Conservation (phyloP, 129 eudicot species). For the Arctium minus region DNA sequence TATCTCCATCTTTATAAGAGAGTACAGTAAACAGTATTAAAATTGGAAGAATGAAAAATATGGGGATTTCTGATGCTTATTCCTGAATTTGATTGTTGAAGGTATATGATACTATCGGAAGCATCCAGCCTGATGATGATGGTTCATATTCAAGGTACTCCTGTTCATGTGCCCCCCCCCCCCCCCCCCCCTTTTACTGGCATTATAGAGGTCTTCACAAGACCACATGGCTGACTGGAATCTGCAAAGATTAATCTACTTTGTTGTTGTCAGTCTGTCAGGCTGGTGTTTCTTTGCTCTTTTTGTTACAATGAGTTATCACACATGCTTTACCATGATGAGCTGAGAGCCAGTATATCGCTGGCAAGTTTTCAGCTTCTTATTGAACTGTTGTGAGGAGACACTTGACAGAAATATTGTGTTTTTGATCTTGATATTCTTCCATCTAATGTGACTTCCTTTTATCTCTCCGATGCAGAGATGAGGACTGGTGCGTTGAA, state of each 20-base stretch:
- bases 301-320: not conserved
- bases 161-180: not conserved
- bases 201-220: constrained; percentile 11
- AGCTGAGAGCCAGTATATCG: not conserved
- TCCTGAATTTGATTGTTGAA: constrained; percentile 31
- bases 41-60: not conserved
- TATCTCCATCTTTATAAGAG: not conserved
- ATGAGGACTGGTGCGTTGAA: constrained; percentile 86
- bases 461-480: constrained; percentile 56
- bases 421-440: constrained; percentile 6
- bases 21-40: not conserved
- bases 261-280: not conserved
- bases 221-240: not conserved
- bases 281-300: not conserved
- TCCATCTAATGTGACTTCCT: constrained; percentile 22
- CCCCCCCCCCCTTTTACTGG: constrained; percentile 3
- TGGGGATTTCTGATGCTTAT: constrained; percentile 17
- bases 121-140: constrained; percentile 70
- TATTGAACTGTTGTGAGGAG: not conserved
- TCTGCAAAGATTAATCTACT: constrained; percentile 1
- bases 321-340: not conserved
- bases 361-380: not conserved
- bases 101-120: constrained; percentile 84
- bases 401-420: not conserved
- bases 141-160: constrained; percentile 64